Evolutionary conservation across 2,329 filamentous ascomycete genomes (phyloP), one percentile per base, ranked within the genome.

Genomic region (Lachnellula subtilissima): DNA sequence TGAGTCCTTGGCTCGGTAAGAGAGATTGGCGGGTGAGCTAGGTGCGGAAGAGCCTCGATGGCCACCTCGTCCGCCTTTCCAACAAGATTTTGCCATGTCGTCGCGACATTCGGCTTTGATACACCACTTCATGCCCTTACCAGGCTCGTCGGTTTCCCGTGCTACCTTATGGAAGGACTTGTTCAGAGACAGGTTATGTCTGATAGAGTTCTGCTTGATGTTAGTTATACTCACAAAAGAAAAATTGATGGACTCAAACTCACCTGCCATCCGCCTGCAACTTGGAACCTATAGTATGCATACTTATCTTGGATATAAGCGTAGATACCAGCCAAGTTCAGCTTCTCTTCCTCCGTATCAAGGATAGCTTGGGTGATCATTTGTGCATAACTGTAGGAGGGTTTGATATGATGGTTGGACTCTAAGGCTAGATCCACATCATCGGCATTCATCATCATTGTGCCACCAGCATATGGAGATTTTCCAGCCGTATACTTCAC

Each of bases 61-160:
- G 4, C 83, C 84, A 50, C 84, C 83, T 47, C 82, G 78, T 17
- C 84, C 83, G 17, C 83, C 79, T 54, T 81, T 79, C 64, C 76
- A 82, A 45, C 60, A 60, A 42, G 57, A 59, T 49, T 59, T 88
- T 57, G 91, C 81, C 78, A 97, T 96, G 52, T 96, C 93, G 17
- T 97, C 90, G 49, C 88, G 85, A 62, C 87, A 82, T 61, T 95
- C 89, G 1, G 89, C 81, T 4, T 90, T 85, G 67, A 99, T 92
- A 72, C 93, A 90, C 94, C 94, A 99, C 71, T 97, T 97, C 91
- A 97, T 97, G 28, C 94, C 94, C 71, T 99, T 99, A 12, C 94
- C 94, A 22, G 94, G 94, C 70, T 99, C 94, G 65, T 97, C 91
- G 0, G 91, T 96, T 15, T 89, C 87, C 48, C 94, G 86, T 3